Evolutionary conservation across 2,329 filamentous ascomycete genomes (phyloP).

Genomic region (Pseudogymnoascus sp.): DNA sequence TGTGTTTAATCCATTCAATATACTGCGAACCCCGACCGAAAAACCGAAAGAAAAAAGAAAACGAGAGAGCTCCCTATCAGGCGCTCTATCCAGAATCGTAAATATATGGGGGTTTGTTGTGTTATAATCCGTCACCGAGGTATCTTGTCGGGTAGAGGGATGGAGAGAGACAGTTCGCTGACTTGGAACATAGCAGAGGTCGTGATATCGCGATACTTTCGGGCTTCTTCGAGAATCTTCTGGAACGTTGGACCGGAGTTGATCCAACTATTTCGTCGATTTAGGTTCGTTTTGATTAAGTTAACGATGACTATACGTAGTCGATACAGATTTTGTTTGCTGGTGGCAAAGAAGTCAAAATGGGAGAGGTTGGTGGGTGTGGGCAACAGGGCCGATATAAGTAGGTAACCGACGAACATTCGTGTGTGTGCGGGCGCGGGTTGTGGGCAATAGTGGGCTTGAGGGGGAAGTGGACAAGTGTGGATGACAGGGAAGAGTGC

Average conservation of each 20-base stretch:
- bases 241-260: constrained; percentile 1
- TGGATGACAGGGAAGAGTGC: constrained; percentile 4
- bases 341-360: constrained; percentile 5
- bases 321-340: constrained; percentile 6
- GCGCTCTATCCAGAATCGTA: constrained; percentile 6
- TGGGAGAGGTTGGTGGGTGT: constrained; percentile 6
- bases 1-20: constrained; percentile 8
- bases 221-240: not conserved
- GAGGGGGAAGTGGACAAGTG: not conserved
- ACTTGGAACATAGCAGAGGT: constrained; percentile 10
- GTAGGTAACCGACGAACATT: not conserved
- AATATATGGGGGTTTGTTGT: constrained; percentile 9
- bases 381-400: not conserved
- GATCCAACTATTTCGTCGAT: constrained; percentile 4
- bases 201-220: not conserved
- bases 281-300: not conserved
- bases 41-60: constrained; percentile 5
- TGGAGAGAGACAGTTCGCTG: constrained; percentile 2
- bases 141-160: constrained; percentile 11
- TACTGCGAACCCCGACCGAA: constrained; percentile 3
- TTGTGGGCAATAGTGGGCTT: not conserved
- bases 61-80: not conserved
- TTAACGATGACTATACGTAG: not conserved
- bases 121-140: constrained; percentile 10
- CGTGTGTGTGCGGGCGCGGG: not conserved